Evolutionary conservation across 129 eudicot genomes (phyloP).

Genomic region (Flaveria trinervia): DNA sequence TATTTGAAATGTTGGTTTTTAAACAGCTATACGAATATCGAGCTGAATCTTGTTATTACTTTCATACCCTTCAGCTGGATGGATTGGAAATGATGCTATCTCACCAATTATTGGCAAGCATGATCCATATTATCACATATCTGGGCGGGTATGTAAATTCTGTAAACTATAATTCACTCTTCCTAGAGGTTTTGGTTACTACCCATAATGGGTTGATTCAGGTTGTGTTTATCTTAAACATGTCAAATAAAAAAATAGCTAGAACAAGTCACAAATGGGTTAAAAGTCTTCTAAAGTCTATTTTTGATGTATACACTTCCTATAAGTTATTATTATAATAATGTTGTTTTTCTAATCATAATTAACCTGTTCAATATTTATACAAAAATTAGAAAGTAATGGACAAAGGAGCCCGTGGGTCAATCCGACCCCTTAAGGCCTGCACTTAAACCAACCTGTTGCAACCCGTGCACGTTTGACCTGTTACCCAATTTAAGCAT

Average conservation of each 20-base stretch:
- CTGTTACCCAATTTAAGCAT: too few species aligned
- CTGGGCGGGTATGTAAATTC: slow-evolving; percentile 69
- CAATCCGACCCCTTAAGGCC: background rate
- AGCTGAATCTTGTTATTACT: slow-evolving; percentile 39
- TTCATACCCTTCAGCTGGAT: slow-evolving; percentile 74
- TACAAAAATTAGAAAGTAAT: background rate
- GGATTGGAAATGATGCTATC: slow-evolving; percentile 94
- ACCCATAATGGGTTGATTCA: slow-evolving; percentile 6
- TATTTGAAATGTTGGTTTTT: slow-evolving; percentile 40
- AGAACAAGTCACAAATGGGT: background rate
- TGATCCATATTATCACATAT: slow-evolving; percentile 76
- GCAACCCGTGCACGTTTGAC: background rate
- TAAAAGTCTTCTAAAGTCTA: background rate
- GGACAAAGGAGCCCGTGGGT: background rate
- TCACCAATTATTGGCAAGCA: slow-evolving; percentile 89
- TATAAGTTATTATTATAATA: background rate
- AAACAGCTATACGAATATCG: slow-evolving; percentile 35
- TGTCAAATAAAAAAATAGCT: background rate
- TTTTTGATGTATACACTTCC: background rate
- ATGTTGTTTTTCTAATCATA: slow-evolving; percentile 6
- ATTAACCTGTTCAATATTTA: background rate
- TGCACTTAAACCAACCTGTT: slow-evolving; percentile 1
- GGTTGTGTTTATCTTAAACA: background rate
- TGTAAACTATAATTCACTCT: background rate
- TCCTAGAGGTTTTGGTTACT: background rate